These are phyloP conservation scores for Trichomonascus vanleenenianus DNA, from an alignment of 805 yeast genomes.

Conservation along the genomic window DNA sequence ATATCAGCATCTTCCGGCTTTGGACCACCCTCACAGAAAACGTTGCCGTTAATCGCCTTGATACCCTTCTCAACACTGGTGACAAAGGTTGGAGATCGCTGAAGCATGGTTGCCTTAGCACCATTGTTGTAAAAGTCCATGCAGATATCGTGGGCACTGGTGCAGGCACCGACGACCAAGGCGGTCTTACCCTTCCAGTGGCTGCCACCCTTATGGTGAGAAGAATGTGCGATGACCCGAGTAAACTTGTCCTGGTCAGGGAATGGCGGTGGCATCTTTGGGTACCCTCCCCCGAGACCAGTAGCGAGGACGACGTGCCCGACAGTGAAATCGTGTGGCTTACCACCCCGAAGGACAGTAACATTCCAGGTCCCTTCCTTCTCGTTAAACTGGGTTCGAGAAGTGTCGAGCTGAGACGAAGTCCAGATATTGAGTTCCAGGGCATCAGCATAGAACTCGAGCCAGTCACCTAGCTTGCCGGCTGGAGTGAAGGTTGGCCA, in stretches of 20 bases:
- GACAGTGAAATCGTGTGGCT: slow-evolving; percentile 10
- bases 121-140: slow-evolving; percentile 41
- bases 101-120: slow-evolving; percentile 37
- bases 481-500: slow-evolving; percentile 39
- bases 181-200: slow-evolving; percentile 37
- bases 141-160: slow-evolving; percentile 40
- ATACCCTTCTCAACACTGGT: slow-evolving; percentile 33
- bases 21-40: slow-evolving; percentile 31
- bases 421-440: slow-evolving; percentile 37
- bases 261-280: slow-evolving; percentile 35
- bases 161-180: slow-evolving; percentile 39
- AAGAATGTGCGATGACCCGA: slow-evolving; percentile 36
- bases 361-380: slow-evolving; percentile 31
- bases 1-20: slow-evolving; percentile 35
- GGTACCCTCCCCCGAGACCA: slow-evolving; percentile 38
- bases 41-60: slow-evolving; percentile 26
- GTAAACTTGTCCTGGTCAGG: slow-evolving; percentile 32
- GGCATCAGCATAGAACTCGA: slow-evolving; percentile 34
- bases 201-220: slow-evolving; percentile 36
- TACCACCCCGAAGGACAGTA: slow-evolving; percentile 23
- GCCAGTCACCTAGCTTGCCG: slow-evolving; percentile 39
- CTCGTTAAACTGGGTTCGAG: slow-evolving; percentile 27
- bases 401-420: slow-evolving; percentile 24
- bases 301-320: slow-evolving; percentile 37
- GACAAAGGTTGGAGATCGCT: slow-evolving; percentile 40